phyloP scores from a whole-genome alignment of 306 rosid genomes.

The Sphenostylis stenocarpa region DNA sequence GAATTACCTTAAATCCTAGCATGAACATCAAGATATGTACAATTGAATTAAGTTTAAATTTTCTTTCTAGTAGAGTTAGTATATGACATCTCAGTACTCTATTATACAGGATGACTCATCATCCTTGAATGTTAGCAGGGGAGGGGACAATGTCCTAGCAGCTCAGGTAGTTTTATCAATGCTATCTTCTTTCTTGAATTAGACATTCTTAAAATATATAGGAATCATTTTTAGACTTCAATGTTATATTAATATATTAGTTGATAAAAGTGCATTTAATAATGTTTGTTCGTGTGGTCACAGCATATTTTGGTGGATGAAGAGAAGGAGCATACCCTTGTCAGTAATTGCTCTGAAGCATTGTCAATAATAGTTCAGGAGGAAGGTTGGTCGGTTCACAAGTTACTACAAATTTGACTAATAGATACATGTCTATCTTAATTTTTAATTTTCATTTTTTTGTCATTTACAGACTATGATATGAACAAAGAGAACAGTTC shows the following conservation, averaged over 20 bases:
- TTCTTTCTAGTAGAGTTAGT: constrained; percentile 19
- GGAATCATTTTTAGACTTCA: not conserved
- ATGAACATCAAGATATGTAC: too few species aligned
- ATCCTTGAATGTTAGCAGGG: constrained; percentile 19
- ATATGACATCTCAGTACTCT: not conserved
- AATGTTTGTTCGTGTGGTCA: not conserved
- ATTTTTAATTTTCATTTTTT: not conserved
- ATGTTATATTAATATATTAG: not conserved
- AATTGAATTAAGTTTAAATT: too few species aligned
- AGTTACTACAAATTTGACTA: not conserved
- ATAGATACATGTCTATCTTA: not conserved
- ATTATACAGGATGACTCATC: constrained; percentile 34
- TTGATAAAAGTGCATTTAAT: not conserved
- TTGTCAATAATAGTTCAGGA: constrained; percentile 32
- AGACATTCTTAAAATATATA: not conserved
- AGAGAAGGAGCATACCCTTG: constrained; percentile 38
- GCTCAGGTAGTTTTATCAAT: constrained; percentile 31
- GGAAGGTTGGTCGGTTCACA: constrained; percentile 47
- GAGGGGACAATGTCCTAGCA: constrained; percentile 18
- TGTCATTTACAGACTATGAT: constrained; percentile 40
- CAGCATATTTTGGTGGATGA: constrained; percentile 41
- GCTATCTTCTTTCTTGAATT: not conserved
- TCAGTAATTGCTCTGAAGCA: constrained; percentile 10
- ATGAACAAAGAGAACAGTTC: constrained; percentile 48
- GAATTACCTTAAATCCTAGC: not conserved